These are phyloP conservation scores for Coemansia reversa DNA, from an alignment of 192 early-diverging fungal species.

Conservation along the genomic window DNA sequence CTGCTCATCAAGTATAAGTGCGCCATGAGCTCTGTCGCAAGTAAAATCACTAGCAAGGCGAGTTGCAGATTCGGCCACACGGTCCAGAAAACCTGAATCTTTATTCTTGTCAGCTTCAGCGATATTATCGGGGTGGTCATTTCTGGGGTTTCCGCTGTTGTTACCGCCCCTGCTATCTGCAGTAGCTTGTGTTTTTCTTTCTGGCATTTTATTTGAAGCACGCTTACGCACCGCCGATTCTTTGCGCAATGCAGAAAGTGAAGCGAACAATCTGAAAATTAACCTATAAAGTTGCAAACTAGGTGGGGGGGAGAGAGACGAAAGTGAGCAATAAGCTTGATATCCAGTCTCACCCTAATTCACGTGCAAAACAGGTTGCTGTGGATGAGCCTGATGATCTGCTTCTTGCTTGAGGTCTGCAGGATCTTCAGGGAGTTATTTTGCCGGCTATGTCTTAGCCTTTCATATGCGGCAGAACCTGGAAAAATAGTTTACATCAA, in stretches of 20 bases:
- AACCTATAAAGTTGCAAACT: neutral
- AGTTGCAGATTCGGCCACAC: conserved; percentile 35
- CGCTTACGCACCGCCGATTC: neutral
- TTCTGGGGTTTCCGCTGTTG: neutral
- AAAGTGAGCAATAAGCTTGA: neutral
- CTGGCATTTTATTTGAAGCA: neutral
- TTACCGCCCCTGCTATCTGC: neutral
- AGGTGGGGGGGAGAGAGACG: neutral
- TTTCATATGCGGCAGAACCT: too few species aligned
- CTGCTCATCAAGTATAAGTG: conserved; percentile 6
- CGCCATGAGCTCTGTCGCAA: conserved; percentile 12
- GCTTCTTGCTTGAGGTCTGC: neutral
- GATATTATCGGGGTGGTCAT: neutral
- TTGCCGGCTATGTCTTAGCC: too few species aligned
- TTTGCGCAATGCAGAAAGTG: neutral
- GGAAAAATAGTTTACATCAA: too few species aligned
- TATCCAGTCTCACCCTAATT: neutral
- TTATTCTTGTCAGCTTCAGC: neutral
- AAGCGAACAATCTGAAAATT: neutral
- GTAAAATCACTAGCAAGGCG: conserved; percentile 27
- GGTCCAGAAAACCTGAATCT: conserved; percentile 14
- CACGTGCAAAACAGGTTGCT: neutral
- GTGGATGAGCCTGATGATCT: neutral
- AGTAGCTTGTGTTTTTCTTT: neutral
- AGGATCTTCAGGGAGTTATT: neutral